phyloP scores from a whole-genome alignment of 2,329 filamentous ascomycete species.

The Endoconidiophora polonica region DNA sequence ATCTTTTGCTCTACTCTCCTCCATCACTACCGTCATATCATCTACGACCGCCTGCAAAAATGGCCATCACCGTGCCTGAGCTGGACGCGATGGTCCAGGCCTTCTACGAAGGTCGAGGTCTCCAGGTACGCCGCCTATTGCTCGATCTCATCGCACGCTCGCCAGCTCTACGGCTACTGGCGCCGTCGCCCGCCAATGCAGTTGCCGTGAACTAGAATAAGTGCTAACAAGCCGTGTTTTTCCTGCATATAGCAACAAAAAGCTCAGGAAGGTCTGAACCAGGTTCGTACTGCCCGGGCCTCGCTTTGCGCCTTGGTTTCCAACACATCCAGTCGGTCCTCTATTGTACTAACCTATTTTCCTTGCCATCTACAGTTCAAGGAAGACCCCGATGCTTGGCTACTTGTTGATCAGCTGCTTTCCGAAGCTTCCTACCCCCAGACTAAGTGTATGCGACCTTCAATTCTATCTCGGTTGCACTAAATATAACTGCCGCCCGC shows the following conservation, averaged over 20 bases:
- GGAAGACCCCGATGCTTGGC: conserved; percentile 95
- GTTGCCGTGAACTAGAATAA: not conserved
- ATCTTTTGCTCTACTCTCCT: conserved; percentile 5
- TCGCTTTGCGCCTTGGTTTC: conserved; percentile 5
- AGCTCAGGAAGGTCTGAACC: conserved; percentile 82
- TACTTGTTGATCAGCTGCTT: conserved; percentile 92
- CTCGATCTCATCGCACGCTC: too few relatives aligned
- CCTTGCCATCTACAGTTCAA: conserved; percentile 56
- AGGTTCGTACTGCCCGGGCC: conserved; percentile 40
- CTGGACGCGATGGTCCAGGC: conserved; percentile 89
- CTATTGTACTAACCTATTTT: conserved; percentile 4
- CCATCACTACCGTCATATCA: conserved; percentile 7
- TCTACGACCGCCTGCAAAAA: conserved; percentile 23
- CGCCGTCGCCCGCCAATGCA: too few relatives aligned
- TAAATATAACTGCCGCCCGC: not conserved
- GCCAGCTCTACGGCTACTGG: too few relatives aligned
- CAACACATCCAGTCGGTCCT: not conserved
- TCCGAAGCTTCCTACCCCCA: conserved; percentile 84
- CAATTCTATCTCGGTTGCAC: not conserved
- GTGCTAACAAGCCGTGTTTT: conserved; percentile 10
- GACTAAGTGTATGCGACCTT: conserved; percentile 65
- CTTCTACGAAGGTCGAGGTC: conserved; percentile 94
- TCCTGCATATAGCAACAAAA: conserved; percentile 62
- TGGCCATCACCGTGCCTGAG: conserved; percentile 70
- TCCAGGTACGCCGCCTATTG: conserved; percentile 47